Base-by-base conservation (phyloP, 2,329 filamentous ascomycete species). In the Monilinia fructicola region DNA sequence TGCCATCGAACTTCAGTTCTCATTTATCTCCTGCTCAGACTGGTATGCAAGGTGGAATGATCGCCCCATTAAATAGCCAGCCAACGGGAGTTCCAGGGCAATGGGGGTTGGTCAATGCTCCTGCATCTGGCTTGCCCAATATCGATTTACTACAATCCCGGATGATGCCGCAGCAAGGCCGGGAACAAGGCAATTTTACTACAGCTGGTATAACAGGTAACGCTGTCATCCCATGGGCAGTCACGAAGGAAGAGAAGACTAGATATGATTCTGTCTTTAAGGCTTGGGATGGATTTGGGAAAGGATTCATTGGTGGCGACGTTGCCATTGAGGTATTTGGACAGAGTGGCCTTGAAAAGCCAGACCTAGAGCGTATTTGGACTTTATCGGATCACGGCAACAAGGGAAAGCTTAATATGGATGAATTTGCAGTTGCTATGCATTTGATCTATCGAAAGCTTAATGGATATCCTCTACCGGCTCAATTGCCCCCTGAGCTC, bases 381-480 rank as follows among this genome's bases (percentile, higher is more conserved):
- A 98, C 95, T 12, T 82, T 99, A 67, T 90, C 94, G 3, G 95
- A 99, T 76, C 90, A 93, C 42, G 90, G 93, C 70, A 97, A 99
- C 78, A 95, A 95, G 77, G 95, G 95, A 23, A 90, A 93, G 66
- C 84, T 99, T 40, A 93, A 99, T 74, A 86, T 98, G 74, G 95
- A 99, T 76, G 95, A 99, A 76, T 99, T 99, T 76, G 93, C 95
- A 11, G 94, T 99, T 63, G 93, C 93, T 12, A 99, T 99, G 95
- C 95, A 99, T 84, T 81, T 99, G 79, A 99, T 99, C 74, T 99
- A 99, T 80, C 87, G 95, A 73, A 97, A 96, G 77, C 84, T 99
- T 64, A 98, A 99, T 74, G 94, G 94, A 46, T 98, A 98, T 75
- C 93, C 94, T 1, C 84, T 98, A 42, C 95, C 95, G 21, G 91